Percentiles rank a stretch among this genome's conserved stretches.
Conservation (phyloP, 164 flowering plant species). For the Macadamia tetraphylla region DNA sequence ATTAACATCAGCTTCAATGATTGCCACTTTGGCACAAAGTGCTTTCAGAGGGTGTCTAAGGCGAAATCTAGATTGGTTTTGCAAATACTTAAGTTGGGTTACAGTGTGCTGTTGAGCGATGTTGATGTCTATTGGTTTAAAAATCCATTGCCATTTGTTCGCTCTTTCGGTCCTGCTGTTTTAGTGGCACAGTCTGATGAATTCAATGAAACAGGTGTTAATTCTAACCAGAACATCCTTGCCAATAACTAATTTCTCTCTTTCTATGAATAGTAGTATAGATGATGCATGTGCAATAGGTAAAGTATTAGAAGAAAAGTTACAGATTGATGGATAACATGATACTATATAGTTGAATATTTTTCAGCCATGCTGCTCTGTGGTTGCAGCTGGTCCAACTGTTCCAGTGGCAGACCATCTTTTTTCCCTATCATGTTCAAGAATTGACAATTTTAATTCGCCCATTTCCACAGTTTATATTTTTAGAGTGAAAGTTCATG, state of each 20-base stretch:
- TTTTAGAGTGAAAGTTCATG: no score
- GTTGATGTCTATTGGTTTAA: slow-evolving; percentile 90
- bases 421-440: no score
- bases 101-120: slow-evolving; percentile 85
- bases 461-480: no score
- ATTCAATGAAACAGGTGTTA: slow-evolving; percentile 59
- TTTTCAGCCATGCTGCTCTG: background rate
- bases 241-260: no score
- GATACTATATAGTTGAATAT: background rate
- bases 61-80: slow-evolving; percentile 48
- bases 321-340: background rate
- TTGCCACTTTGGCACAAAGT: no score
- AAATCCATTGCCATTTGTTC: slow-evolving; percentile 66
- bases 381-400: no score
- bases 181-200: slow-evolving; percentile 92
- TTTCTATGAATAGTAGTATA: no score
- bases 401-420: no score
- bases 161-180: slow-evolving; percentile 71
- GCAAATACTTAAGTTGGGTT: slow-evolving; percentile 9
- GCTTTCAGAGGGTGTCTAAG: slow-evolving; percentile 94
- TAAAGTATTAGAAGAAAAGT: background rate
- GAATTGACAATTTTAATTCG: no score
- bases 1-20: no score
- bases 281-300: no score
- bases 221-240: background rate